Percentiles rank a stretch among this genome's conserved stretches.
These are phyloP conservation scores for Acacia pycnantha DNA, from an alignment of 331 rosid species.

Conservation along the genomic window DNA sequence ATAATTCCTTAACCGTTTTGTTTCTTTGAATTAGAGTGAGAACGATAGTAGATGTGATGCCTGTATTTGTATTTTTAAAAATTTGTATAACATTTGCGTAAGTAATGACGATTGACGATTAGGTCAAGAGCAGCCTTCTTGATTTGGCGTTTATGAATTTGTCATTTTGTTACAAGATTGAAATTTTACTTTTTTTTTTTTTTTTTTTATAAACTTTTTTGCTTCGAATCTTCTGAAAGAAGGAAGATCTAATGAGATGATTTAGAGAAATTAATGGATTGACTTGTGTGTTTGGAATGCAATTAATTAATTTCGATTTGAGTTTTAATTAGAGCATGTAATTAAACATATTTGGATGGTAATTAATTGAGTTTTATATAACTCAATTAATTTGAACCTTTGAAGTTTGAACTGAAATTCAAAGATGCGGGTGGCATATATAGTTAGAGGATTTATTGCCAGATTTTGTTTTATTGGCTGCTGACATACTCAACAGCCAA, in stretches of 20 bases:
- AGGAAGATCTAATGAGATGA: no score
- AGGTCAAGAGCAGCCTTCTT: neutral
- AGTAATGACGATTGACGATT: neutral
- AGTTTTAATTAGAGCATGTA: neutral
- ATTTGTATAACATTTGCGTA: neutral
- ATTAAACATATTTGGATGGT: neutral
- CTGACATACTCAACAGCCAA: neutral
- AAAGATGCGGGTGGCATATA: neutral
- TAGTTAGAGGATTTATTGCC: neutral
- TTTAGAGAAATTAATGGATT: no score
- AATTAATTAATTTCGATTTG: neutral
- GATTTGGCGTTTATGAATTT: neutral
- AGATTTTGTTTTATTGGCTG: neutral
- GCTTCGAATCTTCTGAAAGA: neutral
- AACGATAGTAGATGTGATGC: neutral
- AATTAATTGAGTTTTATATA: neutral
- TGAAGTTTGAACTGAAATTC: neutral
- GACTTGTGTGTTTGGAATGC: no score
- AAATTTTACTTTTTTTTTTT: neutral
- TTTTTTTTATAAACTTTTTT: no score
- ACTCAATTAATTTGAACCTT: neutral
- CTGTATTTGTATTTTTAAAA: neutral
- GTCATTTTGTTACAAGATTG: constrained; percentile 14
- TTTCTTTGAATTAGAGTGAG: neutral
- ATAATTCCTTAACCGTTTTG: neutral